Base-by-base conservation (phyloP, 768 basidiomycete genomes). In the Hydnomerulius pinastri region DNA sequence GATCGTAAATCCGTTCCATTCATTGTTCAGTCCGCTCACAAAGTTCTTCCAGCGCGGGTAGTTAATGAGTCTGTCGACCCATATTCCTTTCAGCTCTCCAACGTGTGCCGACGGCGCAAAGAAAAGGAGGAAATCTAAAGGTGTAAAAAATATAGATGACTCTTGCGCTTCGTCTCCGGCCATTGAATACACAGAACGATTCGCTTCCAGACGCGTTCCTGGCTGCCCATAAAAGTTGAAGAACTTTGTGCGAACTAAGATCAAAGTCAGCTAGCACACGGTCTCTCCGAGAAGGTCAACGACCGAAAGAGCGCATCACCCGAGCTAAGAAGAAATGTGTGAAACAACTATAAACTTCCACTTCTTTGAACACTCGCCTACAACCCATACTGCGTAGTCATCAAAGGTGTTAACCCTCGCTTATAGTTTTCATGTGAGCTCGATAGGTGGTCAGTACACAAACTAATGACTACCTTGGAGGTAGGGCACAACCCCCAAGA, bases 1-100 rank as follows among this genome's bases (percentile, higher is more conserved):
- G 32, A 78, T 72, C 25, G 73, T 74, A 41, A 79, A 72, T 39
- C 75, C 73, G 43, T 73, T 63, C 80, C 77, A 79, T 55, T 82
- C 76, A 10, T 64, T 64, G 21, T 67, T 72, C 21, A 80, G 63
- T 20, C 72, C 72, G 5, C 42, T 47, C n/a, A 80, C 70, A 40
- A 75, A 73, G 6, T 66, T 60, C 4, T 61, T 55, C 77, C 78
- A 81, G 7, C 64, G 57, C 5, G 58, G 55, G 23, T 63, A 51
- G 25, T 71, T 69, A 50, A 78, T 66, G 13, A 71, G 64, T 0
- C 60, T 56, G 58, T 81, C 80, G 4, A 77, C 69, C 70, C 69
- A 80, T 29, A 77, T 71, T 12, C 62, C 69, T 40, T 75, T 68
- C 42, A 82, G 48, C 27, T 62, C 62, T 13, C 58, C 56, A 13